Base-by-base conservation (phyloP, 768 basidiomycete species). In the Russula earlei region DNA sequence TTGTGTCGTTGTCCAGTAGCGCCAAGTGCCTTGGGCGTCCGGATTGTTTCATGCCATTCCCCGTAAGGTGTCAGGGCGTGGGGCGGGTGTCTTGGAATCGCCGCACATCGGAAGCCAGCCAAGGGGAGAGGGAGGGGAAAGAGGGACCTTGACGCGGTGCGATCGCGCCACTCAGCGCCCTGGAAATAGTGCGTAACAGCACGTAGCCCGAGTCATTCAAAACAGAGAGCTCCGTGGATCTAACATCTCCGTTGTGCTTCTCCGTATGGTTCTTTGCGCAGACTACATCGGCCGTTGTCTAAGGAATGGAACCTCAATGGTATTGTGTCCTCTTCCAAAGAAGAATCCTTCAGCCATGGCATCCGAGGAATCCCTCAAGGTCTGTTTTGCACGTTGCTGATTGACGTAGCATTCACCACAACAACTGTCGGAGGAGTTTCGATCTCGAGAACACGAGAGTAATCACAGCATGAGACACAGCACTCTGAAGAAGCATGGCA, bases 161-260 rank as follows among this genome's bases (percentile, higher is more conserved):
- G 57, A 54, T 58, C 46, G 36, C 52, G 52, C 52, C 47, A 48
- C 41, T 34, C 15, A 29, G 45, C 51, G 47, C 24, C 49, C 17
- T 42, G 25, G 46, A 12, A 33, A 15, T 46, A n/a, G 19, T 47
- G 45, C 31, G 40, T 50, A 31, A 37, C 46, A 25, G n/a, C 36
- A n/a, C 22, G 34, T 22, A 38, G n/a, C n/a, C n/a, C n/a, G n/a
- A n/a, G 17, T 34, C 41, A 25, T 29, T 29, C n/a, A n/a, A 44
- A 52, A 49, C n/a, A 25, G 27, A 29, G 46, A 37, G 40, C 45
- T 54, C 57, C 57, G 52, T 58, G 57, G 47, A 45, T 49, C 42
- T 54, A 36, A 25, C 40, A 52, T n/a, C 42, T 10, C 40, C 34
- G 14, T 8, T 55, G 45, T 48, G 27, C 57, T 58, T 58, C 52